A percentile compares a stretch with the other conserved stretches of the same genome.
phyloP scores from a whole-genome alignment of 225 moss, liverwort and hornwort genomes.

The Takakia lepidozioides region DNA sequence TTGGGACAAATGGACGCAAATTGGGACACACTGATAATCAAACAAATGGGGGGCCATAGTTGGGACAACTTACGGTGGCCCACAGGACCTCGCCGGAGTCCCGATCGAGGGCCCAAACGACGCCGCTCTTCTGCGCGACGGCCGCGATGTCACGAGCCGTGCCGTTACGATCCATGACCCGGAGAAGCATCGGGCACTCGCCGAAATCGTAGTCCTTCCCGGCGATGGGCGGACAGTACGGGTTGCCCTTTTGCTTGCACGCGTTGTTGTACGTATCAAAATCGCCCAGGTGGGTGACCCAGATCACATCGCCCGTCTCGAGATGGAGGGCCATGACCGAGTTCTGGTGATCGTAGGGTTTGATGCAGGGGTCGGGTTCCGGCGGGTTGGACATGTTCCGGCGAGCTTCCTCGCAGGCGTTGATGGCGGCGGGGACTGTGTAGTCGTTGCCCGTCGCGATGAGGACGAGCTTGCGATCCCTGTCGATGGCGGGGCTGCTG shows the following conservation, averaged over 20 bases:
- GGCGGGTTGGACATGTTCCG: background rate
- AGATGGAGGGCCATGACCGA: constrained; percentile 15
- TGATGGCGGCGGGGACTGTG: constrained; percentile 1
- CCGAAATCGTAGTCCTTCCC: constrained; percentile 32
- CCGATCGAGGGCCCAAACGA: constrained; percentile 21
- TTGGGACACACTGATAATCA: no score
- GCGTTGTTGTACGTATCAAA: constrained; percentile 14
- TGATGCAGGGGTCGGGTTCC: constrained; percentile 15
- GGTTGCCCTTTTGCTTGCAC: constrained; percentile 6
- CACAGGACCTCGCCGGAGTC: constrained; percentile 15
- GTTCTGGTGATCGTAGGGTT: constrained; percentile 5
- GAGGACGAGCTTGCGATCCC: background rate
- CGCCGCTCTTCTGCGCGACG: constrained; percentile 25
- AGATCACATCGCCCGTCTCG: constrained; percentile 9
- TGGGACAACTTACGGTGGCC: constrained; percentile 11
- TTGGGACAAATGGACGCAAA: no score
- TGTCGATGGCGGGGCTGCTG: constrained; percentile 6
- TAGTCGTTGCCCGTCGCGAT: constrained; percentile 5
- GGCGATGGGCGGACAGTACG: constrained; percentile 11
- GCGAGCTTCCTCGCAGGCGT: background rate
- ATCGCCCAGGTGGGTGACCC: constrained; percentile 18
- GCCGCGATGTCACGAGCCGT: constrained; percentile 9
- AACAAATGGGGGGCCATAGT: no score
- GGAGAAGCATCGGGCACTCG: constrained; percentile 25
- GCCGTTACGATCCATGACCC: constrained; percentile 1